Conservation (phyloP, 2,329 filamentous ascomycete genomes). For the Daldinia sp. region DNA sequence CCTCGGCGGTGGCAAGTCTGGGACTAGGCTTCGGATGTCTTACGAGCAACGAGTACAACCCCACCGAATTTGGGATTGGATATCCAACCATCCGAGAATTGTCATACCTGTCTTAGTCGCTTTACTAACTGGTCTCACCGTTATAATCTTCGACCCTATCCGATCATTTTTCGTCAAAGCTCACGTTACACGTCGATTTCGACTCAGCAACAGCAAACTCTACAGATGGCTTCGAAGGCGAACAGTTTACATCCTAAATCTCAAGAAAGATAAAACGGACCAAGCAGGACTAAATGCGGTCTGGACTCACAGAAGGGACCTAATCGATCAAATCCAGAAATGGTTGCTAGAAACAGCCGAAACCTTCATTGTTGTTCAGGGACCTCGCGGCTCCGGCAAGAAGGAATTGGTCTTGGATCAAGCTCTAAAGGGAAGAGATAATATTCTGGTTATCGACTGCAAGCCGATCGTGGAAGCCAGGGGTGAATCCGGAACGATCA, state of each 20-base stretch:
- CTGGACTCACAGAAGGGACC: conserved; percentile 84
- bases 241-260: conserved; percentile 70
- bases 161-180: conserved; percentile 91
- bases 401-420: conserved; percentile 87
- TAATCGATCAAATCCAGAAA: conserved; percentile 81
- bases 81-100: conserved; percentile 84
- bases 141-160: conserved; percentile 92
- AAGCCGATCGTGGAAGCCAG: conserved; percentile 91
- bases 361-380: conserved; percentile 93
- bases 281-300: conserved; percentile 78
- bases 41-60: conserved; percentile 83
- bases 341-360: conserved; percentile 90
- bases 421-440: conserved; percentile 76
- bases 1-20: conserved; percentile 75
- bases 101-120: conserved; percentile 86
- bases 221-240: conserved; percentile 85
- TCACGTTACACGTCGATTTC: conserved; percentile 81
- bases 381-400: conserved; percentile 90
- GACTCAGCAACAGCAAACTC: conserved; percentile 74
- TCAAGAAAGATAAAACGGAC: conserved; percentile 65
- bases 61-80: conserved; percentile 86
- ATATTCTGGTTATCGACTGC: conserved; percentile 89
- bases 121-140: conserved; percentile 81
- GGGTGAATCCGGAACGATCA: conserved; percentile 86
- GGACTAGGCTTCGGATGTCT: conserved; percentile 80